Evolutionary conservation across 108 stramenopile species (phyloP).

Genomic region (Hondaea fermentalgiana): DNA sequence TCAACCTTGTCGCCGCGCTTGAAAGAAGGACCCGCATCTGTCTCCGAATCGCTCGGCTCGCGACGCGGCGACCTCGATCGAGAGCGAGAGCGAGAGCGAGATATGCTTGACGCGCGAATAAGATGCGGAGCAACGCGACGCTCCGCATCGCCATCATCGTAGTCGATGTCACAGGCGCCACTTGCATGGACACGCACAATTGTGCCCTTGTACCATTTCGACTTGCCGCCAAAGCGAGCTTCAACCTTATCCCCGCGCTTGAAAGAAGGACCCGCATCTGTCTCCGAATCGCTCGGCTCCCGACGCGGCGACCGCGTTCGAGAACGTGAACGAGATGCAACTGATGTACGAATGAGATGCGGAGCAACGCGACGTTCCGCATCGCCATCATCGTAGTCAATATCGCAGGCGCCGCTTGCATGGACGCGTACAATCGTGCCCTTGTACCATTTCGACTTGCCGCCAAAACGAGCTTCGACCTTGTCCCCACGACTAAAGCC

Average conservation of each 20-base stretch:
- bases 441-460: neutral
- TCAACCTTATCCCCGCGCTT: neutral
- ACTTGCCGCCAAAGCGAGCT: neutral
- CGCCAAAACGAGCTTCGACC: slow-evolving; percentile 41
- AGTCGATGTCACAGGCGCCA: slow-evolving; percentile 14
- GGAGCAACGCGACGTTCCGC: neutral
- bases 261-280: neutral
- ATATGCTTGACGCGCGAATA: neutral
- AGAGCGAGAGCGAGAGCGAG: neutral
- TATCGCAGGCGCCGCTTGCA: neutral
- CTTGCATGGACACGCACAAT: neutral
- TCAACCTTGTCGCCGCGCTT: neutral
- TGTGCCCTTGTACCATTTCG: neutral
- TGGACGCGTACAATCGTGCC: neutral
- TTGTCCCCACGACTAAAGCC: slow-evolving; percentile 22
- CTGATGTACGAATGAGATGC: neutral
- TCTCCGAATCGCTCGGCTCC: neutral
- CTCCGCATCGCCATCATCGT: slow-evolving; percentile 24
- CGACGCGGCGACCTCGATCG: neutral
- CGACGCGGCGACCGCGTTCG: neutral
- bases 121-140: neutral
- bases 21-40: neutral
- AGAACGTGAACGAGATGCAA: neutral
- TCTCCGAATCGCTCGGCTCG: neutral
- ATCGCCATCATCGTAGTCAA: neutral